Evolutionary conservation across 345 rosid species (phyloP).

Genomic region (Angophora floribunda): DNA sequence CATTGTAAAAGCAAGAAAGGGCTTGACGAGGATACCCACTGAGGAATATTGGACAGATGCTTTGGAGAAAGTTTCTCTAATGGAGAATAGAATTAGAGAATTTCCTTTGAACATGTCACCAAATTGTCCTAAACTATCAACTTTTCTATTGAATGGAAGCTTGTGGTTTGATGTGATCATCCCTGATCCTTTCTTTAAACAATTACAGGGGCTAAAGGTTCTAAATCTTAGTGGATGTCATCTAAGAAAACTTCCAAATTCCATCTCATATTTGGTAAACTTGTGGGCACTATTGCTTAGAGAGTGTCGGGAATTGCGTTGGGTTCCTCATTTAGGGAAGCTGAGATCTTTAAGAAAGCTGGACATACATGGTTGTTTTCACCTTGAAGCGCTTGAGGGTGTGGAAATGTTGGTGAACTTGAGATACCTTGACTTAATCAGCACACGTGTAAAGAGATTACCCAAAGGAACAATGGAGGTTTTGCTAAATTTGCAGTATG

Average conservation of each 20-base stretch:
- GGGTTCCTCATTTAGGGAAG: slow-evolving; percentile 3
- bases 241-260: slow-evolving; percentile 2
- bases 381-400: neutral
- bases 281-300: slow-evolving; percentile 2
- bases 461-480: neutral
- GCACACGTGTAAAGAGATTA: neutral
- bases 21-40: neutral
- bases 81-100: neutral
- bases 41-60: neutral
- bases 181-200: neutral
- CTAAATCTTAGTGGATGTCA: neutral
- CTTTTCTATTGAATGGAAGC: neutral
- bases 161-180: neutral
- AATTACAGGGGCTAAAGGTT: neutral
- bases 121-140: neutral
- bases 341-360: neutral
- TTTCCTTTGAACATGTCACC: neutral
- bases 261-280: neutral
- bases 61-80: slow-evolving; percentile 4
- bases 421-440: neutral
- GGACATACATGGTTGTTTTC: neutral
- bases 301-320: rapidly evolving
- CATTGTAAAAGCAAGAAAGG: neutral
- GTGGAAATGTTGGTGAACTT: slow-evolving; percentile 2
- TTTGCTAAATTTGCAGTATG: neutral